Conservation (phyloP, 345 rosid species). For the Linum trigynum region DNA sequence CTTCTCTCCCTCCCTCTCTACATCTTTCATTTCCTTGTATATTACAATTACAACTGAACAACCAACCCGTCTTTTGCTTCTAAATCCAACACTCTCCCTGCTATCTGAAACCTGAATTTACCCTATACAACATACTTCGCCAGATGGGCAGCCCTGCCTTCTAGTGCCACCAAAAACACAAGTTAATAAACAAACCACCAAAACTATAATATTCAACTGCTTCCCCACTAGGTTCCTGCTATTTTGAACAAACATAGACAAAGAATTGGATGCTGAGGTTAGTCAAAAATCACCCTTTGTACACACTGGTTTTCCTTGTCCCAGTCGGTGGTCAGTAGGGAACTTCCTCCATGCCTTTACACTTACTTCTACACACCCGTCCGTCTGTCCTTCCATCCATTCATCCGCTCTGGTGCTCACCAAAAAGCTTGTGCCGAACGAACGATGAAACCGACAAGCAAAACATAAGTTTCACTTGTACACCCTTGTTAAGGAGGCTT, state of each 20-base stretch:
- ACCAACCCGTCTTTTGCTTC: too few relatives aligned
- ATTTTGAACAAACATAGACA: slow-evolving; percentile 5
- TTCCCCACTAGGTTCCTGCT: too few relatives aligned
- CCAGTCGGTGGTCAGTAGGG: slow-evolving; percentile 15
- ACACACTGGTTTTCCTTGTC: slow-evolving; percentile 28
- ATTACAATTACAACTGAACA: too few relatives aligned
- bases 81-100: too few relatives aligned
- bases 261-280: slow-evolving; percentile 40
- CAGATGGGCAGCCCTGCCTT: too few relatives aligned
- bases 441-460: slow-evolving; percentile 20
- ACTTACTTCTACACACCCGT: not conserved
- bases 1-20: too few relatives aligned
- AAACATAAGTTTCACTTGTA: not conserved
- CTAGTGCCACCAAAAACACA: too few relatives aligned
- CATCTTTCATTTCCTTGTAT: too few relatives aligned
- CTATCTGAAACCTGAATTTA: too few relatives aligned
- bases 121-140: too few relatives aligned
- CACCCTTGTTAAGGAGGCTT: not conserved
- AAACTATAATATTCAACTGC: too few relatives aligned
- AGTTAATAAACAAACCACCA: too few relatives aligned
- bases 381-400: not conserved
- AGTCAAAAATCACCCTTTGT: slow-evolving; percentile 34
- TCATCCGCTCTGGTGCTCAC: slow-evolving; percentile 24
- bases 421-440: slow-evolving; percentile 20
- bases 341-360: slow-evolving; percentile 20